Evolutionary conservation across 352 stramenopile species (phyloP), one percentile per base, ranked within the genome.

Genomic region (Phytophthora megakarya): DNA sequence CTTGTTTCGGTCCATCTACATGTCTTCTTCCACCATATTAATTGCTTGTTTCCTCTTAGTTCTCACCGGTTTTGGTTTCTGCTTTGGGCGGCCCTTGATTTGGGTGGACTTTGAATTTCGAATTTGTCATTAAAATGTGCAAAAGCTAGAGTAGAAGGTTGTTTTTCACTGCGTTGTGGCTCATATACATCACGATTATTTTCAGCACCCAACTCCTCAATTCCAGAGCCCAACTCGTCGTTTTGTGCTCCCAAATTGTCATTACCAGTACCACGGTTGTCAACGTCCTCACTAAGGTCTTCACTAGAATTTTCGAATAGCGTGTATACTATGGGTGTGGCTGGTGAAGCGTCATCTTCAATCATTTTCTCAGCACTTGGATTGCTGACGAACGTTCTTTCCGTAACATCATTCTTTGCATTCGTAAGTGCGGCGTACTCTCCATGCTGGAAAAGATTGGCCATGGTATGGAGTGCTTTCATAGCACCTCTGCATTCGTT

Each of bases 11-110:
- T 61, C 16, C 25, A 55, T 47, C 1, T 48, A 28, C 19, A 56
- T 32, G n/a, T 57, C 52, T 15, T 67, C 37, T 28, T 59, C 26
- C 11, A 55, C 33, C 52, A 59, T 49, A 7, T 5, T 13, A 10
- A 59, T 44, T 15, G 18, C 12, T 13, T 21, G 25, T 3, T 59
- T 69, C 18, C 45, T 28, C 30, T 50, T 69, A 32, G 61, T 32
- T 42, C 59, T 69, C 11, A 53, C 45, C 13, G 39, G 43, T 35
- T 28, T 16, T 0, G 46, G 18, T 15, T 64, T 69, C 37, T 52
- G 16, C 18, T 59, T 64, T 8, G 37, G 45, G 15, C 45, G 44
- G 19, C 45, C 51, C 37, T 21, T 45, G 0, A 44, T 32, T 54
- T 51, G 0, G 46, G 33, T 12, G 57, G 57, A 19, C 19, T 57